Base-by-base conservation (phyloP, 371 early-diverging fungal species). In the Mortierella sp. region DNA sequence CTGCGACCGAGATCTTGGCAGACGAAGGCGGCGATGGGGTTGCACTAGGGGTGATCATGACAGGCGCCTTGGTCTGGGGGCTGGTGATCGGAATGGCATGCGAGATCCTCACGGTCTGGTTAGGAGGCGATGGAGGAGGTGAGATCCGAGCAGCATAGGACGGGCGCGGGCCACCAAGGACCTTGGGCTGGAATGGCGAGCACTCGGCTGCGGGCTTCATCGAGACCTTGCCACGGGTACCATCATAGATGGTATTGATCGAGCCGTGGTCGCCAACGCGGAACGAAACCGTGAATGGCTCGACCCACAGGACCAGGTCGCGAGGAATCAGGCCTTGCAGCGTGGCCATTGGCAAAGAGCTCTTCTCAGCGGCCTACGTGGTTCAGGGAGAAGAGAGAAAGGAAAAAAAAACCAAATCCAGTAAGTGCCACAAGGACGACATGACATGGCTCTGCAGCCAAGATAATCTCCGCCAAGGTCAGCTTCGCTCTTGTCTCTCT, bases 251-350 rank as follows among this genome's bases (percentile, higher is more conserved):
- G 21, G 89, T 88, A 81, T 87, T 85, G 61, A 91, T 83, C 28
- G 85, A 84, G 16, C 91, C 90, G 64, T 89, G 86, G 75, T 94
- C 94, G 30, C 94, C 93, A 43, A 90, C 86, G 19, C 91, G 83
- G 83, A 91, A 94, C 15, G 91, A 87, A 4, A 94, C 94, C 48
- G 74, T 83, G 65, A 84, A 86, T 21, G 94, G 94, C 75, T 92
- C 93, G 68, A 89, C 84, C 93, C 93, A 92, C 43, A 92, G 60
- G 28, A 92, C 89, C 43, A 92, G 80, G 72, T 93, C 94, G 48
- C 86, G 88, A 37, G 94, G 94, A 37, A 93, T 69, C 45, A 82
- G 77, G 9, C 80, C 74, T 66, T 85, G 82, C 26, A 88, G 81
- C 43, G 83, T 62, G 52, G 52, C 73, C 5, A 84, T 53, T 0